Evolutionary conservation across 768 basidiomycete genomes (phyloP), one percentile per base, ranked within the genome.

Genomic region (Calocybe gangraenosa): DNA sequence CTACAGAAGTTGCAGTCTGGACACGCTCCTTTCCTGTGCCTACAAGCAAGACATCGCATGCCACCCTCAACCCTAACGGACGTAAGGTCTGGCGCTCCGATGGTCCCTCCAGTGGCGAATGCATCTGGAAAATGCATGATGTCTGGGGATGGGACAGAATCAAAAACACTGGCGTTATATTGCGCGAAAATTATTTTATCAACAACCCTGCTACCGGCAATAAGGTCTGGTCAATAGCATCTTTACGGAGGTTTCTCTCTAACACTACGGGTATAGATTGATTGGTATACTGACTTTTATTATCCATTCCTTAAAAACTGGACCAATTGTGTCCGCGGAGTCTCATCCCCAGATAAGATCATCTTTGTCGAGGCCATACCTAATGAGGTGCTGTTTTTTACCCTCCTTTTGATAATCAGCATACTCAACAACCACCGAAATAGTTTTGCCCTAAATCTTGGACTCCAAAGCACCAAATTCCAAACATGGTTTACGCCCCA

Each of bases 91-190:
- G 92, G 92, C 71, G 72, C 11, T 58, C 62, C 4, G 82, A 88
- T 55, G 89, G 91, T 0, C 89, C 92, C 10, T 87, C 84, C 0
- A 42, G 60, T 50, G 81, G 84, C 11, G 61, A 73, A 47, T 96
- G 93, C 58, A 53, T 93, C 3, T 95, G 93, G 93, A 84, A 89
- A 56, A 76, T 84, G 68, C 92, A 98, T 52, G 90, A 88, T 14
- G 89, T 98, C 3, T 99, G 96, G 95, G 79, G 82, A 0, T 97
- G 86, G 84, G 86, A 91, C 56, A 65, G 62, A 4, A 67, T 66
- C 21, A 84, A 81, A 54, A 64, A 81, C 11, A 71, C 79, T 49
- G 83, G 82, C 0, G 82, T 94, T 1, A 81, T 88, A 3, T 63
- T 98, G 43, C 74, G 87, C 38, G 89, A 92, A 59, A 87, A 74